Conservation (phyloP, 352 stramenopile species). For the Pythium folliculosum region DNA sequence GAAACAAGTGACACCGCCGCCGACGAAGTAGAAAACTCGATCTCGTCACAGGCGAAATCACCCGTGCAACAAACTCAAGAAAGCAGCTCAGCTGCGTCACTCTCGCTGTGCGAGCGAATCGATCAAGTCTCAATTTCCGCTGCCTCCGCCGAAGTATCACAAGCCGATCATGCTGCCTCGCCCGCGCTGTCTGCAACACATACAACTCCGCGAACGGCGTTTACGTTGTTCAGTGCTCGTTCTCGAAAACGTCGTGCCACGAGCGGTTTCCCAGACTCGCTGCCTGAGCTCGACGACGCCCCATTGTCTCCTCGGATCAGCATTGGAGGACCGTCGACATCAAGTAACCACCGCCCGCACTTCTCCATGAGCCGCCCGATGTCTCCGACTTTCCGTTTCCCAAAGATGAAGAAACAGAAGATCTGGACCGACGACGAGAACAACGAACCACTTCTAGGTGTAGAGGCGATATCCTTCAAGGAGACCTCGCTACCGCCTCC, state of each 20-base stretch:
- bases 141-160: neutral
- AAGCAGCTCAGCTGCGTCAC: constrained; percentile 35
- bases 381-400: constrained; percentile 31
- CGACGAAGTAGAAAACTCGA: neutral
- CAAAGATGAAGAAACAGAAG: constrained; percentile 32
- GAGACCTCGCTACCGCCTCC: constrained; percentile 19
- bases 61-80: constrained; percentile 14
- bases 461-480: constrained; percentile 21
- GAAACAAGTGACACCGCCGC: neutral
- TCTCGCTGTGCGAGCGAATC: constrained; percentile 77
- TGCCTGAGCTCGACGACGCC: neutral
- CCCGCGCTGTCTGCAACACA: constrained; percentile 3
- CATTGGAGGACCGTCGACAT: neutral
- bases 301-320: neutral
- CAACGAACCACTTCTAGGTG: constrained; percentile 20
- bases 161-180: neutral
- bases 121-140: constrained; percentile 79
- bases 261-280: constrained; percentile 2
- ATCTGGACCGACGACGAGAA: constrained; percentile 26
- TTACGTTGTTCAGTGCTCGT: constrained; percentile 28
- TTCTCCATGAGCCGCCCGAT: constrained; percentile 24
- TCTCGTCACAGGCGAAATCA: neutral
- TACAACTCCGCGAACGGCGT: constrained; percentile 18
- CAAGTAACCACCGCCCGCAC: constrained; percentile 8
- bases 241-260: constrained; percentile 26